Conservation (phyloP, 495 filamentous ascomycete genomes). For the Penicillium longicatenatum region DNA sequence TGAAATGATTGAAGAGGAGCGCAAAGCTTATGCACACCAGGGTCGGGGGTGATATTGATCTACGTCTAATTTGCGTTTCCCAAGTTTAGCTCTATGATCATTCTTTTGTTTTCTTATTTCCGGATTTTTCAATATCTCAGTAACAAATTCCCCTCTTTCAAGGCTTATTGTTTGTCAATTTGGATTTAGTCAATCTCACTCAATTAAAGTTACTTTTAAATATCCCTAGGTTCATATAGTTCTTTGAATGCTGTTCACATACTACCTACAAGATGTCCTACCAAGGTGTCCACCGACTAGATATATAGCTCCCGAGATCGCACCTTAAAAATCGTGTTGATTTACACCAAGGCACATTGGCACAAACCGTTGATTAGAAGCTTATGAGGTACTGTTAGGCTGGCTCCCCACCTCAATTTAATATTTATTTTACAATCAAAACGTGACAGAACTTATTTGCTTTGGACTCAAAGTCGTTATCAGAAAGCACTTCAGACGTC, state of each 20-base stretch:
- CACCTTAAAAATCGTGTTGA: too few relatives aligned
- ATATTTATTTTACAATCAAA: too few relatives aligned
- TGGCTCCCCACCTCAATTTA: too few relatives aligned
- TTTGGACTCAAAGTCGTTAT: background rate
- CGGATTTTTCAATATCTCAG: background rate
- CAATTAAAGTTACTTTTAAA: background rate
- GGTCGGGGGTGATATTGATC: background rate
- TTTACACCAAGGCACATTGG: too few relatives aligned
- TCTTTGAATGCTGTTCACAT: too few relatives aligned
- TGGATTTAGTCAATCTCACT: background rate
- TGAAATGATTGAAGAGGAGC: slow-evolving; percentile 61
- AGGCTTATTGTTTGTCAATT: background rate
- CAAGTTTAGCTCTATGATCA: background rate
- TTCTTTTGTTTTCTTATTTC: background rate
- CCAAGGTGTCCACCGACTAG: too few relatives aligned
- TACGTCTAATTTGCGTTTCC: background rate
- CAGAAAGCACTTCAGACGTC: background rate
- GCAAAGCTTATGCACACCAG: slow-evolving; percentile 46
- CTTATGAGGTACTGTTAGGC: too few relatives aligned
- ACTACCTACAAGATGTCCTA: too few relatives aligned
- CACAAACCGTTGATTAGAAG: too few relatives aligned
- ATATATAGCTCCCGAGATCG: too few relatives aligned
- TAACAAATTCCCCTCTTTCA: background rate
- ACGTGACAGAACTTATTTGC: too few relatives aligned
- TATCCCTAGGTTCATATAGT: too few relatives aligned